Evolutionary conservation across 306 rosid genomes (phyloP), one percentile per base, ranked within the genome.

Genomic region (Luffa aegyptiaca): DNA sequence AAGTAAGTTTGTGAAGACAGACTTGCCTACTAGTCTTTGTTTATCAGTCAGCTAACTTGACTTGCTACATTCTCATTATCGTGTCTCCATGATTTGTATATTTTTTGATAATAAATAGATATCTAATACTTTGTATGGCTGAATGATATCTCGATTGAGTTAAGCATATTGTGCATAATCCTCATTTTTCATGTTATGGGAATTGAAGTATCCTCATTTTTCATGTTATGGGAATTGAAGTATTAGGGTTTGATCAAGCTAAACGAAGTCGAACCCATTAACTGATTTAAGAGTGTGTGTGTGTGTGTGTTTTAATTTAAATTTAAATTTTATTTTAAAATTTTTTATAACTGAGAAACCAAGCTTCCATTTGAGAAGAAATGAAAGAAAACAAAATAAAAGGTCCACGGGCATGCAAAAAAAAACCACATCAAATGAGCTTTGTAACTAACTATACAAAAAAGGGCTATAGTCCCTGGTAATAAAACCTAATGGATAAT

Each of bases 1-100:
- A 95, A 88, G 98, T 94, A 89, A 90, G 97, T 87, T 87, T 84
- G 42, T 36, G 74, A 68, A 78, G 63, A 20, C 17, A 69, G n/a
- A 10, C 17, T 51, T 33, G 10, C 10, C 56, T 75, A 20, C 9
- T 53, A 20, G 18, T 41, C 41, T 53, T 75, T 2, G 21, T 14
- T 37, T 18, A 75, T 68, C 81, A 75, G 81, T 79, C 80, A 64
- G 64, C 48, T 17, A 3, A 18, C 52, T 18, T 68, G 33, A 68
- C 75, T 68, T 42, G 51, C 20, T 69, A 69, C 1, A 7, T 10
- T 69, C 75, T 69, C 49, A 66, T 17, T 66, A 37, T 41, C 36
- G 4, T 69, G 4, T 69, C 33, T 44, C 75, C 55, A 41, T 10
- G 33, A 5, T 69, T 42, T 69, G 6, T 69, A 42, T 69, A 44